These are phyloP conservation scores for Eimeria praecox DNA, from an alignment of 169 alveolate species.

Conservation along the genomic window DNA sequence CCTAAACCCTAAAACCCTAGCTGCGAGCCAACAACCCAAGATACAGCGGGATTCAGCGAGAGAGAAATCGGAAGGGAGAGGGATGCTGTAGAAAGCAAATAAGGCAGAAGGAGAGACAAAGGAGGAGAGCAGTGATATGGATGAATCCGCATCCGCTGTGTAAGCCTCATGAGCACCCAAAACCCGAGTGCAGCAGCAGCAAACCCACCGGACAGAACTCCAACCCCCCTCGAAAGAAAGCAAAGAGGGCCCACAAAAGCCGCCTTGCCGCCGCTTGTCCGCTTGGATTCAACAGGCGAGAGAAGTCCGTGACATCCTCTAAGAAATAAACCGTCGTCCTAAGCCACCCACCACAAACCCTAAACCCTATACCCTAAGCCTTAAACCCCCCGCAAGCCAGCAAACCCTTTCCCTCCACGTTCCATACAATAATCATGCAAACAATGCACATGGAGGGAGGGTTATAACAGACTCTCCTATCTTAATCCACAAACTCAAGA, in stretches of 20 bases:
- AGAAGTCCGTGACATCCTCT: conserved; percentile 75
- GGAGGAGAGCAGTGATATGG: not conserved
- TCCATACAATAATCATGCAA: not conserved
- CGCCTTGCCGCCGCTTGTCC: conserved; percentile 77
- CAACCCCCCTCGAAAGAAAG: conserved; percentile 45
- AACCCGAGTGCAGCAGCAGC: not conserved
- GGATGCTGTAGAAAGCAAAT: not conserved
- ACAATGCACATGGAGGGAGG: not conserved
- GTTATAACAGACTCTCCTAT: not conserved
- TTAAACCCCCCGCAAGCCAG: not conserved
- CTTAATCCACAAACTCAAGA: not conserved
- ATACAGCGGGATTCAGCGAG: not conserved
- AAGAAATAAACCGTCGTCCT: conserved; percentile 75
- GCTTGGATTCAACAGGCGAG: conserved; percentile 44
- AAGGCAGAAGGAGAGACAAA: not conserved
- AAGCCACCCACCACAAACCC: conserved; percentile 1
- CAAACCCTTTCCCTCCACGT: not conserved
- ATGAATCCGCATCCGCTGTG: not conserved
- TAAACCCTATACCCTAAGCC: conserved; percentile 14
- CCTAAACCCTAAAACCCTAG: conserved; percentile 3
- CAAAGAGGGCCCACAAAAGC: conserved; percentile 74
- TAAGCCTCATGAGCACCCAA: not conserved
- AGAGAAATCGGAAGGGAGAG: not conserved
- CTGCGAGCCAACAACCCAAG: not conserved
- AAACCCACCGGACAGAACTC: conserved; percentile 81